Percentiles rank a stretch among this genome's conserved stretches.
These are phyloP conservation scores for Trypanosomatidae sp. DNA, from an alignment of 208 protist genomes.

Conservation along the genomic window DNA sequence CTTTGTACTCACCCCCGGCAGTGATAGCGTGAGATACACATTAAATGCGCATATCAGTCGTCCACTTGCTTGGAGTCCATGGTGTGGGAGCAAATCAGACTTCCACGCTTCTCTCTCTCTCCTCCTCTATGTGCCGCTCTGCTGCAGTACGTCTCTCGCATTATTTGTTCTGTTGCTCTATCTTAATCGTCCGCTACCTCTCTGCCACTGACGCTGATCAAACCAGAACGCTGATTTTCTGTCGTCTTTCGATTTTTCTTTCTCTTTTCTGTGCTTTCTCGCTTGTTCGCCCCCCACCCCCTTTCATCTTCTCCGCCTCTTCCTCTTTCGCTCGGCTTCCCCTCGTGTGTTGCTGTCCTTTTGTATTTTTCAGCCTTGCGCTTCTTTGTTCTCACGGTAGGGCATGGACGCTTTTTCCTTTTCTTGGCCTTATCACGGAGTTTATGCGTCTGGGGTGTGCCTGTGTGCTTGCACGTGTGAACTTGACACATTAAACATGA, in stretches of 20 bases:
- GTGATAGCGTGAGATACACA: not conserved
- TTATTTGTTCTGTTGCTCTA: not conserved
- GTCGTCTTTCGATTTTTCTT: not conserved
- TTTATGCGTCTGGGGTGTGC: too few relatives aligned
- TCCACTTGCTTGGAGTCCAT: not conserved
- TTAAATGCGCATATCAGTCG: not conserved
- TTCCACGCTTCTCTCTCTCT: not conserved
- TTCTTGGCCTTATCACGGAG: not conserved
- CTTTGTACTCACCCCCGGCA: not conserved
- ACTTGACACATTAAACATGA: too few relatives aligned
- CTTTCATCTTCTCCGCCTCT: too few relatives aligned
- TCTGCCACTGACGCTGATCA: not conserved
- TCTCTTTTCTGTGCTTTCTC: not conserved
- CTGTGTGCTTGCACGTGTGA: too few relatives aligned
- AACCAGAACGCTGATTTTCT: not conserved
- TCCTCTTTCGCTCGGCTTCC: not conserved
- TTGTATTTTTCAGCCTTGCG: slow-evolving; percentile 17
- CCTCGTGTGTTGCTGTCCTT: not conserved
- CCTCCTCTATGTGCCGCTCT: not conserved
- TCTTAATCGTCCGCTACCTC: not conserved
- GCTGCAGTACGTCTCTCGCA: not conserved
- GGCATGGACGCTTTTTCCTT: not conserved
- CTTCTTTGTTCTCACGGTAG: not conserved
- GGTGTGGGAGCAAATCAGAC: not conserved
- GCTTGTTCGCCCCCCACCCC: not conserved